Base-by-base conservation (phyloP, 768 basidiomycete species). In the Paxillus ammoniavirescens region DNA sequence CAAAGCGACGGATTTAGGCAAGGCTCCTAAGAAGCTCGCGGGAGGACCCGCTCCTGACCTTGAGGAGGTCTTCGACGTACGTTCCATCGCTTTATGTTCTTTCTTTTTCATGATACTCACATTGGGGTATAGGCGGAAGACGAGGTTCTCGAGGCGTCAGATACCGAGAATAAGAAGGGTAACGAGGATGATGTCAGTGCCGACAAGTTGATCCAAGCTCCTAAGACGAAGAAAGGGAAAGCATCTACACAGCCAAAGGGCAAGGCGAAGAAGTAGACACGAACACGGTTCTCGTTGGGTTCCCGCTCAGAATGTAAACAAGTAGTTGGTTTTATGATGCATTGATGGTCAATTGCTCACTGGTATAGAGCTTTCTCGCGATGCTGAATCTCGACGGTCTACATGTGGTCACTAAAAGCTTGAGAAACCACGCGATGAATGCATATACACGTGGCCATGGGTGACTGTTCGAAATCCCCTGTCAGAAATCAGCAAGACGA, bases 31-130 rank as follows among this genome's bases (percentile, higher is more conserved):
- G 80, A 95, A 89, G 62, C 76, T 95, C 37, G 81, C 83, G 1
- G 77, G 74, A 42, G 90, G 84, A 4, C 81, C 89, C 5, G 82
- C 82, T 9, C 93, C 96, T 0, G 96, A 98, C 72, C 77, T 93
- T 17, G 96, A 98, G 66, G 96, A 98, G 47, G 94, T 86, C 0
- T 89, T 87, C 58, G 93, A 91, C 58, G 88, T 91, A 58, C 65
- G 84, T 72, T 4, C 30, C 47, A 15, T 21, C n/a, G 0, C 35
- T 1, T 37, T 4, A 8, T 2, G 9, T 14, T 41, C 28, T 31
- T 28, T 15, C 37, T 14, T 5, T 35, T 18, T 37, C 17, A 42
- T 35, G 41, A 23, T 47, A 23, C 35, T 63, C 31, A 57, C 35
- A 21, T 45, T 43, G 44, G n/a, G 3, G 36, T 21, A 6, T 50